phyloP scores from a whole-genome alignment of 1,284 basidiomycete species.

The Rugosomyces carneus region DNA sequence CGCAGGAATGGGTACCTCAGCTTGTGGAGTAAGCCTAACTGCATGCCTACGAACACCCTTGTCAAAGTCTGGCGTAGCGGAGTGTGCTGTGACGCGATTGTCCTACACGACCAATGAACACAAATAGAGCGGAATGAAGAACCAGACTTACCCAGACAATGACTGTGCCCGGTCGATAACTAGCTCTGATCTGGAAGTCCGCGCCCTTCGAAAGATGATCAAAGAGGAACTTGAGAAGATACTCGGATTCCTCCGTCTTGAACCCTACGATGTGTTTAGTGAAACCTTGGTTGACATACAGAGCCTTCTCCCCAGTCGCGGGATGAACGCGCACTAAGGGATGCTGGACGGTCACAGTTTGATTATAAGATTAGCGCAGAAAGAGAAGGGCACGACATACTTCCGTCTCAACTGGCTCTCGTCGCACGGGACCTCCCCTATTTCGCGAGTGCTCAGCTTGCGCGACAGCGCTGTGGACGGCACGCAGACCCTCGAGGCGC shows the following conservation, averaged over 20 bases:
- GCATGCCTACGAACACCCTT: conserved; percentile 32
- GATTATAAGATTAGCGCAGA: neutral
- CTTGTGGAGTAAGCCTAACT: conserved; percentile 47
- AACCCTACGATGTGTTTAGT: conserved; percentile 60
- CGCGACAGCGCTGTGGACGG: conserved; percentile 57
- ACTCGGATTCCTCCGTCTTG: conserved; percentile 63
- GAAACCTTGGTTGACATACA: conserved; percentile 62
- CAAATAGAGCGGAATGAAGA: neutral
- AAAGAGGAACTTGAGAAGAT: conserved; percentile 54
- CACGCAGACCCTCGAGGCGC: conserved; percentile 57
- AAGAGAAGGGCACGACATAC: conserved; percentile 16
- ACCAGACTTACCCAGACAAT: conserved; percentile 29
- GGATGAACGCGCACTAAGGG: conserved; percentile 55
- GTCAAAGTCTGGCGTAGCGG: conserved; percentile 41
- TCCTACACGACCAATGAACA: conserved; percentile 29
- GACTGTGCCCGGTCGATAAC: conserved; percentile 33
- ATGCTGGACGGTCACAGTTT: conserved; percentile 26
- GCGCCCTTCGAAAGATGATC: conserved; percentile 41
- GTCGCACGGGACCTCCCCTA: conserved; percentile 48
- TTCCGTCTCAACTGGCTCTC: conserved; percentile 56
- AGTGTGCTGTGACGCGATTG: conserved; percentile 47
- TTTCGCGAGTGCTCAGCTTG: conserved; percentile 52
- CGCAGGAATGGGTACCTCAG: conserved; percentile 41
- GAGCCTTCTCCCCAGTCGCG: conserved; percentile 60
- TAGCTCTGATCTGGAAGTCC: conserved; percentile 34